Percentiles rank a stretch among this genome's conserved stretches.
Conservation (phyloP, 1,139 yeast species). For the Suhomyces bolitotheri region DNA sequence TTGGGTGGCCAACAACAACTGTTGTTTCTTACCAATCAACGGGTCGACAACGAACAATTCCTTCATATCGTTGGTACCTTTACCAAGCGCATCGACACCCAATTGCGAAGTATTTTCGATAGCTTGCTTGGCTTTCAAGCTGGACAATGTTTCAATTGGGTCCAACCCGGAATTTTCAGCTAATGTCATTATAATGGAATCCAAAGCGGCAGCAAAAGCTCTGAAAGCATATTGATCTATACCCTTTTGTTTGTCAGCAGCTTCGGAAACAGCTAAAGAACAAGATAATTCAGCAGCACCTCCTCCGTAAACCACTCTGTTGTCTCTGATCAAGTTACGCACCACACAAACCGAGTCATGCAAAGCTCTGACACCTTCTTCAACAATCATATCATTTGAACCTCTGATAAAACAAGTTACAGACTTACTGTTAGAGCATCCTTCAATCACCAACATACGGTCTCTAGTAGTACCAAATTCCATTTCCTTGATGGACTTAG, state of each 20-base stretch:
- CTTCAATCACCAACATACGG: slow-evolving; percentile 92
- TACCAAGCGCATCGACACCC: slow-evolving; percentile 94
- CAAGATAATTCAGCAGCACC: slow-evolving; percentile 97
- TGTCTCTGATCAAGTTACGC: slow-evolving; percentile 88
- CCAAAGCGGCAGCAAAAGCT: slow-evolving; percentile 89
- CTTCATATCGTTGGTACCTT: slow-evolving; percentile 87
- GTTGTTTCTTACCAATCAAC: slow-evolving; percentile 95
- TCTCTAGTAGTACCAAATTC: slow-evolving; percentile 97
- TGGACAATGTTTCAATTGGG: slow-evolving; percentile 86
- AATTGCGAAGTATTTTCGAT: slow-evolving; percentile 66
- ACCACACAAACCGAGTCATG: slow-evolving; percentile 98
- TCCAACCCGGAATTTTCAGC: slow-evolving; percentile 97
- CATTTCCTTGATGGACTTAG: slow-evolving; percentile 82
- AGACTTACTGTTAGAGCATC: slow-evolving; percentile 83
- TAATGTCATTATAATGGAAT: slow-evolving; percentile 87
- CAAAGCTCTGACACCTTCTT: slow-evolving; percentile 93
- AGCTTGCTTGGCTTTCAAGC: slow-evolving; percentile 81
- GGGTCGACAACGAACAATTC: slow-evolving; percentile 96
- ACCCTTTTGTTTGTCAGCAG: slow-evolving; percentile 90
- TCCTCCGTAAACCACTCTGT: slow-evolving; percentile 95
- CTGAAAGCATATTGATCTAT: slow-evolving; percentile 98
- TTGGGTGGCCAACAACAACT: slow-evolving; percentile 91
- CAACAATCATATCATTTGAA: slow-evolving; percentile 95
- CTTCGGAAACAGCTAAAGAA: slow-evolving; percentile 87
- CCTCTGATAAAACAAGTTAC: slow-evolving; percentile 95